Evolutionary conservation across 2,329 filamentous ascomycete genomes (phyloP).

Genomic region (Triangularia verruculosa): DNA sequence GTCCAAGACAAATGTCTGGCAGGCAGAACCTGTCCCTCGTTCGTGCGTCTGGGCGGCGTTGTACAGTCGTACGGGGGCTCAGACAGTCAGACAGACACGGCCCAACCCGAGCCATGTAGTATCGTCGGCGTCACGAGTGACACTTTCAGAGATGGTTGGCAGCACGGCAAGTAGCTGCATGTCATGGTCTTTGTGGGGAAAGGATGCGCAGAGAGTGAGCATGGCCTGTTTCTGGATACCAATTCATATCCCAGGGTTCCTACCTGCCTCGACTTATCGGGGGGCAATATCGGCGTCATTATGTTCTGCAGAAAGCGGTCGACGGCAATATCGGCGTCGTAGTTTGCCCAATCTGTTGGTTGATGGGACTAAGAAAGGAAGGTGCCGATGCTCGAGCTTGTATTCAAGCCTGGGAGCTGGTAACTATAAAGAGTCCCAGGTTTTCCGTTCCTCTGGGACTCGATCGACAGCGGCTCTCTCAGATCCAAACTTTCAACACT

Average conservation of each 20-base stretch:
- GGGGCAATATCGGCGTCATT: slow-evolving; percentile 18
- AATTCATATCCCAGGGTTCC: slow-evolving; percentile 11
- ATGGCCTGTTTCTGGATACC: slow-evolving; percentile 19
- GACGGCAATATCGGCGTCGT: slow-evolving; percentile 16
- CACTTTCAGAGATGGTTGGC: slow-evolving; percentile 13
- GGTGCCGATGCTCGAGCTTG: neutral
- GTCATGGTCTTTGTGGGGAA: slow-evolving; percentile 17
- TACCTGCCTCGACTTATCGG: slow-evolving; percentile 2
- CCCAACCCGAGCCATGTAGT: slow-evolving; percentile 28
- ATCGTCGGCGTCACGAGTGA: slow-evolving; percentile 27
- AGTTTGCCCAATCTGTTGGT: slow-evolving; percentile 11
- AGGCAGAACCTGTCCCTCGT: slow-evolving; percentile 6
- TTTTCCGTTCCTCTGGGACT: slow-evolving; percentile 21
- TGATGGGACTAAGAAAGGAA: slow-evolving; percentile 5
- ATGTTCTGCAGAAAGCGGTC: slow-evolving; percentile 1
- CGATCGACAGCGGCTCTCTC: slow-evolving; percentile 18
- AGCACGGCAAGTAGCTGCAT: slow-evolving; percentile 20
- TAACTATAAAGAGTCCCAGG: slow-evolving; percentile 28
- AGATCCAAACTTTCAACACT: slow-evolving; percentile 8
- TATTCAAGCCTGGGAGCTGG: neutral
- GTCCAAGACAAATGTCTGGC: slow-evolving; percentile 2
- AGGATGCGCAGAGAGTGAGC: slow-evolving; percentile 20
- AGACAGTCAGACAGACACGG: slow-evolving; percentile 26
- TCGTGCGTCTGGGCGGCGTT: slow-evolving; percentile 17
- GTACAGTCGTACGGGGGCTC: slow-evolving; percentile 12